Conservation (phyloP, 75 land plant genomes). For the Adiantum capillusveneris region DNA sequence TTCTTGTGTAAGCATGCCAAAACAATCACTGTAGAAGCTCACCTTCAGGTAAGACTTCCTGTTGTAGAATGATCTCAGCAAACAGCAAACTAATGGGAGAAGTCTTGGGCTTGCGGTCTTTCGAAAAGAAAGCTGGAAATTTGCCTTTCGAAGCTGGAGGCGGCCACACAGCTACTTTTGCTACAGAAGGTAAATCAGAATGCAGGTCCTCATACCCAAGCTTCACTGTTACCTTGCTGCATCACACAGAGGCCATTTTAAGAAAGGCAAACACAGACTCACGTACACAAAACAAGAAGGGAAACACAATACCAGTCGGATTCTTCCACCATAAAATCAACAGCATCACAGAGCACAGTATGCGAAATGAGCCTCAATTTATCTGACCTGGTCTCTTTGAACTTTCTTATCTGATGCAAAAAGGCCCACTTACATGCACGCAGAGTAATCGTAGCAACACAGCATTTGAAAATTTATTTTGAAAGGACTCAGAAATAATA, state of each 20-base stretch:
- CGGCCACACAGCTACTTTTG: constrained; percentile 70
- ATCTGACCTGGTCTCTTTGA: not conserved
- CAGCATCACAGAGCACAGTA: constrained; percentile 57
- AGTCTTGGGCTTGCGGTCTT: not conserved
- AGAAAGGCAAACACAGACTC: not conserved
- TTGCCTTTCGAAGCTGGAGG: constrained; percentile 28
- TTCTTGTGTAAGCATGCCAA: not conserved
- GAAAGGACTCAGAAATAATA: too few relatives aligned
- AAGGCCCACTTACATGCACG: too few relatives aligned
- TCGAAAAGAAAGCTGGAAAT: not conserved
- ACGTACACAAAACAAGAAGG: not conserved
- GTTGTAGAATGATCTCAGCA: not conserved
- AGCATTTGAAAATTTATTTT: too few relatives aligned
- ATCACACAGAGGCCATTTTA: not conserved
- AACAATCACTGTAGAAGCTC: not conserved
- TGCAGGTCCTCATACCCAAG: constrained; percentile 58
- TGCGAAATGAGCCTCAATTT: constrained; percentile 7
- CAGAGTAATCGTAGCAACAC: too few relatives aligned
- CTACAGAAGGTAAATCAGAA: constrained; percentile 53
- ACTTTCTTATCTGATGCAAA: not conserved
- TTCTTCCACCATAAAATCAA: constrained; percentile 73
- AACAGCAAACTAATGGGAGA: constrained; percentile 1
- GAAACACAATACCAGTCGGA: constrained; percentile 34
- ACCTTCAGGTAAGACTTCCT: not conserved
- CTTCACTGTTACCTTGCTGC: constrained; percentile 62